Evolutionary conservation across 768 basidiomycete species (phyloP).

Genomic region (Rhodocollybia butyracea): DNA sequence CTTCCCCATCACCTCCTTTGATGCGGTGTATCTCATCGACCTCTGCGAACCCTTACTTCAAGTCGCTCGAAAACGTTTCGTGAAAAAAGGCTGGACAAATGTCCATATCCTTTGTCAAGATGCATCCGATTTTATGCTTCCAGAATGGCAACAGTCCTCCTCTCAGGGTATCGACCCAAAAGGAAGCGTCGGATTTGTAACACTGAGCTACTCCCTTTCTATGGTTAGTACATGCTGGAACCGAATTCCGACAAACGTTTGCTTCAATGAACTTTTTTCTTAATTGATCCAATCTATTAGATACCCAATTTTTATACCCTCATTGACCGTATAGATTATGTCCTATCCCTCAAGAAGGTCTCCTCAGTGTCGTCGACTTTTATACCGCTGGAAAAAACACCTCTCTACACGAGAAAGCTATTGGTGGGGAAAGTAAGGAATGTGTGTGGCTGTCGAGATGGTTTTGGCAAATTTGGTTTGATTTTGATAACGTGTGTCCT

Average conservation of each 20-base stretch:
- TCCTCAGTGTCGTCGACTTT: conserved; percentile 72
- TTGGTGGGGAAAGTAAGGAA: conserved; percentile 58
- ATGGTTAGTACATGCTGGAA: conserved; percentile 43
- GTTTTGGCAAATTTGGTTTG: conserved; percentile 79
- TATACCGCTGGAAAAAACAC: conserved; percentile 58
- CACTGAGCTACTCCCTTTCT: conserved; percentile 55
- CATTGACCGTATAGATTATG: conserved; percentile 63
- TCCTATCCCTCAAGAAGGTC: conserved; percentile 57
- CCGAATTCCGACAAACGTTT: background rate
- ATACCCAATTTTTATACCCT: conserved; percentile 64
- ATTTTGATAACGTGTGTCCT: conserved; percentile 42
- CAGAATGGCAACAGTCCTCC: conserved; percentile 47
- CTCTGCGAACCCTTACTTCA: conserved; percentile 70
- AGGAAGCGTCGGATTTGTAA: conserved; percentile 53
- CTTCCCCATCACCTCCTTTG: conserved; percentile 51
- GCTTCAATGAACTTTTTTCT: no score
- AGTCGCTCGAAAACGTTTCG: conserved; percentile 67
- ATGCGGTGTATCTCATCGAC: conserved; percentile 65
- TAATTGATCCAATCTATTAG: no score
- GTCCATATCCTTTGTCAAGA: conserved; percentile 72
- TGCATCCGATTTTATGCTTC: conserved; percentile 62
- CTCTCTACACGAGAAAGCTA: conserved; percentile 56
- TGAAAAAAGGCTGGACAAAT: conserved; percentile 67
- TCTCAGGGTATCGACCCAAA: conserved; percentile 42
- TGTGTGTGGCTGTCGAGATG: conserved; percentile 65